Conservation (phyloP, 192 early-diverging fungal species). For the Coemansia sp. region DNA sequence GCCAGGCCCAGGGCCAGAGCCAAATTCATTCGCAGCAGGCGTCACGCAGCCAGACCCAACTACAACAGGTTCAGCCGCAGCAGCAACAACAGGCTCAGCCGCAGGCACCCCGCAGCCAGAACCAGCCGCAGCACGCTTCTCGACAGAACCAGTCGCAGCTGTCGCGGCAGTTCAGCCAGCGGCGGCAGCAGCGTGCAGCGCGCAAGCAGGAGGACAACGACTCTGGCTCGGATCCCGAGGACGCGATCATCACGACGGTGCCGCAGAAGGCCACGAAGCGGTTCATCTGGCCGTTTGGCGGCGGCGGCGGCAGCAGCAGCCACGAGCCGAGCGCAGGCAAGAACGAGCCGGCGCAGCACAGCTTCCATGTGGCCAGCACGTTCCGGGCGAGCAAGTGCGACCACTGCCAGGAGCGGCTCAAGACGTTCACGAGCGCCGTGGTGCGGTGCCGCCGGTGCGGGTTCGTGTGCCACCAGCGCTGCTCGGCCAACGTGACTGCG, state of each 20-base stretch:
- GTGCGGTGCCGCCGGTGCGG: conserved; percentile 47
- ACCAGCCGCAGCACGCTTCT: not conserved
- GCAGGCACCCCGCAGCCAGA: not conserved
- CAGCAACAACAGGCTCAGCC: too few relatives aligned
- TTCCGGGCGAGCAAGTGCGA: conserved; percentile 48
- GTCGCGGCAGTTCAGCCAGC: conserved; percentile 25
- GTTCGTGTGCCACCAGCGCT: conserved; percentile 53
- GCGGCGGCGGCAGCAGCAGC: conserved; percentile 12
- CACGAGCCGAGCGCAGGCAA: not conserved
- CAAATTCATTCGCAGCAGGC: too few relatives aligned
- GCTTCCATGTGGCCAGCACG: conserved; percentile 43
- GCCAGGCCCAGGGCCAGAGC: too few relatives aligned
- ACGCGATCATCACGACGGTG: conserved; percentile 44
- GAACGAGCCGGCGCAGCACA: conserved; percentile 24
- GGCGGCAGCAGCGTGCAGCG: conserved; percentile 23
- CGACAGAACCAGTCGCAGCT: conserved; percentile 5
- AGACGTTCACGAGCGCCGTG: conserved; percentile 39
- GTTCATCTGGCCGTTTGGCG: conserved; percentile 51
- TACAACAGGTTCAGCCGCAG: too few relatives aligned
- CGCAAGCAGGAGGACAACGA: conserved; percentile 16
- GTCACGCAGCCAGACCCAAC: not conserved
- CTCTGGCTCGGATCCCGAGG: conserved; percentile 46
- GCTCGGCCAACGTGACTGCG: conserved; percentile 34
- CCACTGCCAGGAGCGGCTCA: conserved; percentile 45
- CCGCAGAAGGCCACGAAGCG: conserved; percentile 53